Evolutionary conservation across 1,284 basidiomycete species (phyloP), one percentile per base, ranked within the genome.

Genomic region (Hemileia vastatrix): DNA sequence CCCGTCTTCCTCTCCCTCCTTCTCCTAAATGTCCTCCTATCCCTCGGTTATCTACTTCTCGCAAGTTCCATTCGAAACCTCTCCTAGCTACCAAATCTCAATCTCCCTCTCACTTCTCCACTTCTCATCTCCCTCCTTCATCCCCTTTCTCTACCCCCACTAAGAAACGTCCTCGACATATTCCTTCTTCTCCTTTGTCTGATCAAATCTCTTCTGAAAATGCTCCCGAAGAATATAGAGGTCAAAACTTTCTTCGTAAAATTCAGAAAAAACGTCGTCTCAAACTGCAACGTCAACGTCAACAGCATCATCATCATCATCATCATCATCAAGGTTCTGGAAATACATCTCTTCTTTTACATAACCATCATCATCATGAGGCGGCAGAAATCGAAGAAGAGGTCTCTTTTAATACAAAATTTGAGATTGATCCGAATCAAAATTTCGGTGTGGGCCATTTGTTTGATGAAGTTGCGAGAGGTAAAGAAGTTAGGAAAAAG

Each of bases 401-500:
- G 13, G 4, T 27, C 40, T 3, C 47, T 11, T 9, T 11, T 3
- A 2, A 49, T 11, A 53, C 36, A 54, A 11, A 6, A 32, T 58
- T 67, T 71, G 81, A 82, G 66, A 86, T 92, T 57, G 80, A 88
- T 68, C 82, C 83, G 1, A 77, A 77, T 6, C 77, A 76, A 21
- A 92, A 93, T 72, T 78, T 80, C 1, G 88, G 88, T 1, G 65
- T 83, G 4, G 77, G 77, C 47, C 85, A 82, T 70, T 83, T 84
- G 68, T 93, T 81, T 70, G 84, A 90, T 56, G 83, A 85, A 56
- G 87, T 90, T 24, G 86, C 89, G 31, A 80, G 90, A 33, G 79
- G 79, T 54, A 86, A 81, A 70, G 80, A 82, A 13, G 81, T 83
- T 50, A 79, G 91, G 48, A 81, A 80, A 68, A 77, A 79, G 64